A percentile compares a stretch with the other conserved stretches of the same genome.
Evolutionary conservation across 768 basidiomycete genomes (phyloP).

Genomic region (Suillus ampliporus): DNA sequence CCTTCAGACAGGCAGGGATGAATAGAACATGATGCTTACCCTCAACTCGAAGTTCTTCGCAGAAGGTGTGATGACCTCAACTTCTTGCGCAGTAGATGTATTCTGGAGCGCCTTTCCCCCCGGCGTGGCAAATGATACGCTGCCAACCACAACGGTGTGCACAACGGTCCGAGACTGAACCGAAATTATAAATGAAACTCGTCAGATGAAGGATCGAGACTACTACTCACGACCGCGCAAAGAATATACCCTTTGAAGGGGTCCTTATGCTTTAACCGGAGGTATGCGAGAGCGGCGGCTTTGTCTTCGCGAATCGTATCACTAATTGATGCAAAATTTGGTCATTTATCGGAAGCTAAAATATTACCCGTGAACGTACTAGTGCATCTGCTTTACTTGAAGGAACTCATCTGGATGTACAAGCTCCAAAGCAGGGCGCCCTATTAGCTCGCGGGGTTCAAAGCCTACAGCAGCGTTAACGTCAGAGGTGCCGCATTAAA

Average conservation of each 20-base stretch:
- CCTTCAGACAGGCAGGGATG: slow-evolving; percentile 13
- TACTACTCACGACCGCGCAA: slow-evolving; percentile 68
- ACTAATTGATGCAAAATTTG: slow-evolving; percentile 39
- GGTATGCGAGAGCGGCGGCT: slow-evolving; percentile 77
- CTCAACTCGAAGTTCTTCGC: slow-evolving; percentile 59
- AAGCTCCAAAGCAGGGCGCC: slow-evolving; percentile 71
- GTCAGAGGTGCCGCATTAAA: not conserved
- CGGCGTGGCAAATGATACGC: slow-evolving; percentile 78
- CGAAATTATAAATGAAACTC: slow-evolving; percentile 13
- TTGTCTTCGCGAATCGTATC: slow-evolving; percentile 81
- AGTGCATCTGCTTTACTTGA: slow-evolving; percentile 70
- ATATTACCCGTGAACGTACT: slow-evolving; percentile 48
- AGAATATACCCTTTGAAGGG: slow-evolving; percentile 77
- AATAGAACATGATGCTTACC: slow-evolving; percentile 39
- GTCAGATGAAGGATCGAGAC: not conserved
- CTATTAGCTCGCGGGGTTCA: slow-evolving; percentile 74
- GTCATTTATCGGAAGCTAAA: not conserved
- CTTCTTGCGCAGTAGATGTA: slow-evolving; percentile 83
- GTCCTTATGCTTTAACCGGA: slow-evolving; percentile 81
- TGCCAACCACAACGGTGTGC: slow-evolving; percentile 76
- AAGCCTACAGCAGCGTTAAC: slow-evolving; percentile 53
- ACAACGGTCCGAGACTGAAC: slow-evolving; percentile 66
- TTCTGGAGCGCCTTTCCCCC: slow-evolving; percentile 80
- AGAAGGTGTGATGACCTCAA: slow-evolving; percentile 71
- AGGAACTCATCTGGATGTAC: slow-evolving; percentile 83